Evolutionary conservation across 352 stramenopile genomes (phyloP).

Genomic region (Phytopythium helicoides): DNA sequence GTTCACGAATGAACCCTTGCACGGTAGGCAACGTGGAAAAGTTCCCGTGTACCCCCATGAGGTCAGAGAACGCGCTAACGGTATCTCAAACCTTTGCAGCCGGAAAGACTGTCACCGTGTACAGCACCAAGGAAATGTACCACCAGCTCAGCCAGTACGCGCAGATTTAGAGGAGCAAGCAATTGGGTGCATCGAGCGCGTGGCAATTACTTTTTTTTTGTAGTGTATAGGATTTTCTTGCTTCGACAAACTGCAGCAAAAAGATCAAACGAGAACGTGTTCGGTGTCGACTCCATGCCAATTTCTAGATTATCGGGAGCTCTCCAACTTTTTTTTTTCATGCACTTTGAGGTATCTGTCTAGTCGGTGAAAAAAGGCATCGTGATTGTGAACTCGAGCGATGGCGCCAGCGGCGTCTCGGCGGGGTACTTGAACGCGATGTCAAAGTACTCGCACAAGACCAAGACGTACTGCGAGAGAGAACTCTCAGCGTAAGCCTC

Average conservation of each 20-base stretch:
- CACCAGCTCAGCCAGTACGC: slow-evolving; percentile 73
- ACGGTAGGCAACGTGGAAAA: slow-evolving; percentile 44
- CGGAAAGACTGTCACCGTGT: slow-evolving; percentile 65
- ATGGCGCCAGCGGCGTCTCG: slow-evolving; percentile 50
- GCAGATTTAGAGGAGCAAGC: slow-evolving; percentile 33
- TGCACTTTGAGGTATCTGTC: neutral
- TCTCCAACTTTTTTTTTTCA: too few relatives aligned
- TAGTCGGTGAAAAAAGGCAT: slow-evolving; percentile 69
- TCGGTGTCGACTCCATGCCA: too few relatives aligned
- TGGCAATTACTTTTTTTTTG: neutral
- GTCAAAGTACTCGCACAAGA: slow-evolving; percentile 84
- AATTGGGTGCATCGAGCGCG: too few relatives aligned
- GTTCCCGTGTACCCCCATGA: neutral
- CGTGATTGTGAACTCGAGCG: slow-evolving; percentile 81
- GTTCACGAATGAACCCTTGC: slow-evolving; percentile 66
- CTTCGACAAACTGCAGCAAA: neutral
- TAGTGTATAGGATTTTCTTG: neutral
- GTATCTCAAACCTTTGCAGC: slow-evolving; percentile 18
- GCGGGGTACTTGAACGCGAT: slow-evolving; percentile 52
- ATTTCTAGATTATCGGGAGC: too few relatives aligned
- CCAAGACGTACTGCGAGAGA: slow-evolving; percentile 70
- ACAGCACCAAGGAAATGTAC: slow-evolving; percentile 75
- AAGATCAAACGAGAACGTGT: too few relatives aligned
- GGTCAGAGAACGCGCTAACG: neutral
- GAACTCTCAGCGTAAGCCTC: slow-evolving; percentile 75